Percentiles rank a stretch among this genome's conserved stretches.
These are phyloP conservation scores for Gossypium anomalum DNA, from an alignment of 345 rosid species.

Conservation along the genomic window DNA sequence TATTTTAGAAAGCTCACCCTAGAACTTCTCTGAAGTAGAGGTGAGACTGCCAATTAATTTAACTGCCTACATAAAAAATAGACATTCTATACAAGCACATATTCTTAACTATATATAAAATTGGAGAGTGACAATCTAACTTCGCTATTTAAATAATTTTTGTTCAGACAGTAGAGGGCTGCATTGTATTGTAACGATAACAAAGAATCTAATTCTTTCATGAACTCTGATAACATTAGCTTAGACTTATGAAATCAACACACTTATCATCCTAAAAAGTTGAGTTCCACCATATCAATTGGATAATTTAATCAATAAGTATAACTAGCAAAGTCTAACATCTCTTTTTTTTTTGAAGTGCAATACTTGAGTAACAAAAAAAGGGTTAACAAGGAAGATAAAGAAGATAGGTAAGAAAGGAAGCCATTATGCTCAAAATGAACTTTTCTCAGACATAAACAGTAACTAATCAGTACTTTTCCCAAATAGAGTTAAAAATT, in stretches of 20 bases:
- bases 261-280: not conserved
- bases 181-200: not conserved
- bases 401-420: not conserved
- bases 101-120: not conserved
- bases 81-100: not conserved
- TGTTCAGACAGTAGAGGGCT: not conserved
- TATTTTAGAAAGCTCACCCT: no score
- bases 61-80: not conserved
- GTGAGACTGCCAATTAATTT: slow-evolving; percentile 1
- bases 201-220: not conserved
- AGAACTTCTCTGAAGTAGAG: not conserved
- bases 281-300: not conserved
- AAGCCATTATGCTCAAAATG: not conserved
- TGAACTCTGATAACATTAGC: not conserved
- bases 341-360: not conserved
- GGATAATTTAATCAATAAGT: slow-evolving; percentile 3
- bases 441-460: not conserved
- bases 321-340: not conserved
- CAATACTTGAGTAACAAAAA: not conserved
- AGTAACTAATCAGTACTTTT: not conserved
- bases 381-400: not conserved
- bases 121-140: not conserved
- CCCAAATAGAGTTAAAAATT: not conserved
- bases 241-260: not conserved
- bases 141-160: not conserved